Base-by-base conservation (phyloP, 192 early-diverging fungal species). In the Linnemannia schmuckeri region DNA sequence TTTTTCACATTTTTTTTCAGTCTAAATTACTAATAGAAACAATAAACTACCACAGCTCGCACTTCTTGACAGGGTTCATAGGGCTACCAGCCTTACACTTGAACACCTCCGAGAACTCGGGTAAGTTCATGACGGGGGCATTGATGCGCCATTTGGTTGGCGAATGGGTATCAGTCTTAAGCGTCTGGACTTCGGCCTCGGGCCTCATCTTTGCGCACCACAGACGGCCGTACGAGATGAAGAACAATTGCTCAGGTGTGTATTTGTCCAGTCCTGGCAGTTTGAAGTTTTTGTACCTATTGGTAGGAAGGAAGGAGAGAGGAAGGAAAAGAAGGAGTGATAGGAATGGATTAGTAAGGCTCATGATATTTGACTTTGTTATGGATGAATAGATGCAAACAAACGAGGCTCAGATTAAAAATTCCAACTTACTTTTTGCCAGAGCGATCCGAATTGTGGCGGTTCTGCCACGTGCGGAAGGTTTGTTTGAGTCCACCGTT, bases 21-120 rank as follows among this genome's bases (percentile, higher is more conserved):
- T 49, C 47, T n/a, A n/a, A n/a, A n/a, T 6, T 57, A 57, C 24
- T 6, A 57, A 61, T 2, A 40, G 6, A 0, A 27, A 72, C n/a
- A 72, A 33, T 27, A 41, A 10, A 6, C 70, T 72, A 72, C 70
- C 70, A 72, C 70, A 72, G 5, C 17, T 18, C 72, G 79, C 93
- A 93, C 70, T 91, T 90, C 24, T 92, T 71, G 38, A 37, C 30
- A 20, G 95, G 95, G 88, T 96, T 96, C 95, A 96, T 94, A 30
- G 72, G 74, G 8, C 81, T 80, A 15, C 92, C 93, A 10, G 69
- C 35, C 24, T 89, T 74, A 81, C 96, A 96, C 15, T 89, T 80
- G 72, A 94, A 96, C 13, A 91, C 91, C 46, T 96, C 76, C 15
- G 91, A 77, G 90, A 96, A 96, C 20, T 93, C 85, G 24, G 80